These are phyloP conservation scores for Lathyrus oleraceus DNA, from an alignment of 306 rosid species.

Conservation along the genomic window DNA sequence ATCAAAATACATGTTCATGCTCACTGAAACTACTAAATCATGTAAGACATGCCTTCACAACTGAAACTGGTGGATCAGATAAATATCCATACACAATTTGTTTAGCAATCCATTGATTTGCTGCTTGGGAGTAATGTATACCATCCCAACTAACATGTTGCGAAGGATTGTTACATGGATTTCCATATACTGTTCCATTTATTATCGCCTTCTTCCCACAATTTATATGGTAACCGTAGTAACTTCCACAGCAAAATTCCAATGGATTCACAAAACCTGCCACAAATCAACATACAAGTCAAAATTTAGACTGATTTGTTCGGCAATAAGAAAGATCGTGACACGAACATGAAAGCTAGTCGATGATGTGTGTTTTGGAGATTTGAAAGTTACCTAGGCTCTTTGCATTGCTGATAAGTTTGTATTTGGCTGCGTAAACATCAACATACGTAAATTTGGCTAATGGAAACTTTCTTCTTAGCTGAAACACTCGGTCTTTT, in stretches of 20 bases:
- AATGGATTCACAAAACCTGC: conserved; percentile 79
- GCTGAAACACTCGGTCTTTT: conserved; percentile 47
- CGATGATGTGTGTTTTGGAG: conserved; percentile 5
- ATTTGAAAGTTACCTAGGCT: conserved; percentile 49
- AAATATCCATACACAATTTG: conserved; percentile 57
- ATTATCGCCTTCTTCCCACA: conserved; percentile 65
- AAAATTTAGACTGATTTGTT: not conserved
- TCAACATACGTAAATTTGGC: conserved; percentile 70
- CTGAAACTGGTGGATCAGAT: conserved; percentile 71
- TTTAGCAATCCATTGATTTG: conserved; percentile 60
- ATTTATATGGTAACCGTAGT: conserved; percentile 55
- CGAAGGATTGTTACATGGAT: conserved; percentile 70
- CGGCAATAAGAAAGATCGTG: not conserved
- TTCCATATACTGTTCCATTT: conserved; percentile 78
- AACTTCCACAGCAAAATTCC: conserved; percentile 87
- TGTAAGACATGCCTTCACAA: conserved; percentile 52
- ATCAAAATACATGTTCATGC: not conserved
- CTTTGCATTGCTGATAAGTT: conserved; percentile 55
- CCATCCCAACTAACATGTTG: conserved; percentile 87
- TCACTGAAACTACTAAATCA: not conserved
- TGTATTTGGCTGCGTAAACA: conserved; percentile 66
- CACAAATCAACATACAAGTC: conserved; percentile 31
- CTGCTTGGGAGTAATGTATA: conserved; percentile 82
- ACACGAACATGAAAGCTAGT: not conserved
- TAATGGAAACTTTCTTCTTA: conserved; percentile 48